phyloP scores from a whole-genome alignment of 2,329 filamentous ascomycete species.

The Pyrenophora graminea region DNA sequence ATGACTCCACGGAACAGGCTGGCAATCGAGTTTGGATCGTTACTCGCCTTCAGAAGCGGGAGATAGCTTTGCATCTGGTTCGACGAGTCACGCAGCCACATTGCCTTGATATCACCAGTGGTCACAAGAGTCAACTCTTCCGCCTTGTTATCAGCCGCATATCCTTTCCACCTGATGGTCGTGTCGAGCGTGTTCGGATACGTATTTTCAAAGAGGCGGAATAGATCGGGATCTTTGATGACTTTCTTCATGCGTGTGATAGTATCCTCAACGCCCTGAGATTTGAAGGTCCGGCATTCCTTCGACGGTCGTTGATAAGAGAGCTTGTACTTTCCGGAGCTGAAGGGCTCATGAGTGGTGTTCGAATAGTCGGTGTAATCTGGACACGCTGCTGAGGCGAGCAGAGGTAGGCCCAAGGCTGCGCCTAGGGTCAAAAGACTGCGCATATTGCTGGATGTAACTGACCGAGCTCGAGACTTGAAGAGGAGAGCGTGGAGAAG shows the following conservation, averaged over 20 bases:
- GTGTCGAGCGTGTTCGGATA: constrained; percentile 79
- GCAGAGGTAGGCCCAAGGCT: constrained; percentile 23
- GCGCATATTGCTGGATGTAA: constrained; percentile 31
- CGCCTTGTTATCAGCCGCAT: constrained; percentile 58
- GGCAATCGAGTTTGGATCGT: constrained; percentile 63
- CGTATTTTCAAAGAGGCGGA: constrained; percentile 70
- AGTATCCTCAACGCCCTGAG: constrained; percentile 48
- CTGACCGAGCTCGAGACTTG: neutral
- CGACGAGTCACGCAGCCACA: constrained; percentile 61
- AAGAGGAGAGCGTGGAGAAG: neutral
- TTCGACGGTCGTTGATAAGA: constrained; percentile 51
- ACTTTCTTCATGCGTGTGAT: constrained; percentile 43
- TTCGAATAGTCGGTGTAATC: constrained; percentile 52
- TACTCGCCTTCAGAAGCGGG: constrained; percentile 61
- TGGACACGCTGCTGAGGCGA: constrained; percentile 46
- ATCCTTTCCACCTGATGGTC: constrained; percentile 70
- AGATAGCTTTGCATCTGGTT: constrained; percentile 75
- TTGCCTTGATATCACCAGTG: constrained; percentile 62
- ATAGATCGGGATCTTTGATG: constrained; percentile 63
- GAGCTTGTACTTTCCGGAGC: constrained; percentile 51
- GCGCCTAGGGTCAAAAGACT: constrained; percentile 17
- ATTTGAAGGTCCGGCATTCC: constrained; percentile 54
- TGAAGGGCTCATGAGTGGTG: constrained; percentile 50
- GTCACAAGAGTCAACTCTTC: constrained; percentile 68
- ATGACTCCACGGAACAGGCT: constrained; percentile 72